Base-by-base conservation (phyloP, 2,329 filamentous ascomycete genomes). In the Alternaria angustiovoidea region DNA sequence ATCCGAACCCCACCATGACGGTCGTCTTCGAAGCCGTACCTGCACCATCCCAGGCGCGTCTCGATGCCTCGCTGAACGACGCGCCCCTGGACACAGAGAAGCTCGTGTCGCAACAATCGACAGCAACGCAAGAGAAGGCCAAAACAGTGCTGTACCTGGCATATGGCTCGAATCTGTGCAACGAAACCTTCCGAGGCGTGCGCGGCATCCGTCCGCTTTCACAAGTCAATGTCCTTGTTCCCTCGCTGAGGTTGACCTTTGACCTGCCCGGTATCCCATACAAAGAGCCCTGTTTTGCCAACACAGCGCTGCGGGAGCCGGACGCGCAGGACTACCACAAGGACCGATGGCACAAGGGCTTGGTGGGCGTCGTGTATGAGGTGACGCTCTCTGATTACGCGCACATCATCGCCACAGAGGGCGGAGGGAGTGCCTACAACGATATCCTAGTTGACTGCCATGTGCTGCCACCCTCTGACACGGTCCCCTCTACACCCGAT, bases 291-390 rank as follows among this genome's bases (percentile, higher is more conserved):
- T 97, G 94, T 78, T 97, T 98, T 76, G 93, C 93, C 58, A 97
- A 96, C 72, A 90, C 90, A 2, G 86, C 85, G 16, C 84, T 84
- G 53, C 87, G 90, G 48, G 84, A 51, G 1, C 59, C 70, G 12
- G 61, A 74, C 2, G 61, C 74, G 4, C 48, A 51, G 30, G 70
- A 73, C 55, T 85, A 85, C 65, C 81, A 85, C 69, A 86, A 87
- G 70, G 81, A 86, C 54, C 81, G 80, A 54, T 96, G 93, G 93
- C 82, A 88, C 64, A 94, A 93, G 72, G 92, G 92, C 5, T 85
- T 99, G 2, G 87, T 97, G 41, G 95, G 95, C 24, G 93, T 97
- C 16, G 95, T 98, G 4, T 99, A 99, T 81, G 94, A 98, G 81
- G 92, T 98, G 30, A 97, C 93, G 1, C 81, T 85, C 18, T 79